Base-by-base conservation (phyloP, 495 filamentous ascomycete genomes). In the Xylaria longipes region DNA sequence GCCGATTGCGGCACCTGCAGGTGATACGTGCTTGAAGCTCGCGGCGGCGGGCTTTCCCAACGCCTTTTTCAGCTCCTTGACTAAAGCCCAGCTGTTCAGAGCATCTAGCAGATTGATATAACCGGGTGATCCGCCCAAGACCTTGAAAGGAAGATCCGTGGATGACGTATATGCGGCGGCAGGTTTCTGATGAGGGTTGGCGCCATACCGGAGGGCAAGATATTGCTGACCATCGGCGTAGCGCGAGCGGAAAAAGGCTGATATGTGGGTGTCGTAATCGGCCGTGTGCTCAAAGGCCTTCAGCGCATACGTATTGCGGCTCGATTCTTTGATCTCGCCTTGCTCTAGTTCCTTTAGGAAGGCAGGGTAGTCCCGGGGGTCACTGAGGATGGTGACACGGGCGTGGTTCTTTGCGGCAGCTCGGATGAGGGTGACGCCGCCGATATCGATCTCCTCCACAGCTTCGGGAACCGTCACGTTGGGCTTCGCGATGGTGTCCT, bases 211-310 rank as follows among this genome's bases (percentile, higher is more conserved):
- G 76, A 99, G 90, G 68, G 93, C 83, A 43, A 97, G 72, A 79
- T 98, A 90, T 82, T 97, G 92, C 69, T 88, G 77, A 41, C 95
- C 94, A 62, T 94, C 91, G 70, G 96, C 94, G 78, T 98, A 98
- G 82, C 96, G 90, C 86, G 96, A 94, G 77, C 97, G 92, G 88
- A 99, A 99, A 87, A 97, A 99, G 76, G 92, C 93, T 33, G 97
- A 91, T 77, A 99, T 99, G 72, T 96, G 91, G 14, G 88, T 87
- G 82, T 99, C 96, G 79, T 98, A 99, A 82, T 96, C 94, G 70
- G 97, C 94, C n/a, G 97, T 99, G 80, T 98, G 96, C 84, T 97
- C 92, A 77, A 99, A 99, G 39, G 95, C 95, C 87, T 98, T 98
- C 74, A 98, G 87, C 33, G 97, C 94, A 77, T 97, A 97, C 62